These are phyloP conservation scores for Xylaria digitata DNA, from an alignment of 2,329 filamentous ascomycete genomes.

Conservation along the genomic window DNA sequence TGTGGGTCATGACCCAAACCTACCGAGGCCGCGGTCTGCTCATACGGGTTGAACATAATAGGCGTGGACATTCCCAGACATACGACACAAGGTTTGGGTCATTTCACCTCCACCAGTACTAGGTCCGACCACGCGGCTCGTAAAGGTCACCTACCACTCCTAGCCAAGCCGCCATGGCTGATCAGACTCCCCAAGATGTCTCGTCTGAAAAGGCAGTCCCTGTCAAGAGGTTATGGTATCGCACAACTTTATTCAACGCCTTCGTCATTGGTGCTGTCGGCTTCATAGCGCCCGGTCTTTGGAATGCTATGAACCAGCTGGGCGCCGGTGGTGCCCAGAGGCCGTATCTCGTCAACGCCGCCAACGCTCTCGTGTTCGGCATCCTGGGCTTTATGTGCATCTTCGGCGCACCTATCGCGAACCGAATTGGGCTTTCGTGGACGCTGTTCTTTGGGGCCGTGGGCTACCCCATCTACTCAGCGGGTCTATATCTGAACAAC, in stretches of 20 bases:
- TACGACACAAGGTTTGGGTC: not conserved
- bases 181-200: slow-evolving; percentile 11
- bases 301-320: slow-evolving; percentile 66
- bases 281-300: slow-evolving; percentile 62
- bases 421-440: slow-evolving; percentile 50
- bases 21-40: not conserved
- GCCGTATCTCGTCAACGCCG: slow-evolving; percentile 59
- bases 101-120: not conserved
- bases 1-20: slow-evolving; percentile 38
- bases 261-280: slow-evolving; percentile 64
- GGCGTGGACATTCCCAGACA: not conserved
- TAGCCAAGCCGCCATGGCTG: slow-evolving; percentile 29
- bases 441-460: slow-evolving; percentile 51
- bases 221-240: slow-evolving; percentile 57
- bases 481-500: slow-evolving; percentile 55
- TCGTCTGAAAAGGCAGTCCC: not conserved
- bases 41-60: slow-evolving; percentile 7
- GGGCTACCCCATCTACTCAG: slow-evolving; percentile 53
- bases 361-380: slow-evolving; percentile 53
- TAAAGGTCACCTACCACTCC: not conserved
- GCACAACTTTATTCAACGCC: slow-evolving; percentile 64
- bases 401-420: slow-evolving; percentile 50
- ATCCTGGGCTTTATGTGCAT: slow-evolving; percentile 53
- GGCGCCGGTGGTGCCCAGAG: slow-evolving; percentile 64
- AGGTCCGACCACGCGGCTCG: slow-evolving; percentile 6